phyloP scores from a whole-genome alignment of 1,284 basidiomycete species.

The Tilletia walkeri region DNA sequence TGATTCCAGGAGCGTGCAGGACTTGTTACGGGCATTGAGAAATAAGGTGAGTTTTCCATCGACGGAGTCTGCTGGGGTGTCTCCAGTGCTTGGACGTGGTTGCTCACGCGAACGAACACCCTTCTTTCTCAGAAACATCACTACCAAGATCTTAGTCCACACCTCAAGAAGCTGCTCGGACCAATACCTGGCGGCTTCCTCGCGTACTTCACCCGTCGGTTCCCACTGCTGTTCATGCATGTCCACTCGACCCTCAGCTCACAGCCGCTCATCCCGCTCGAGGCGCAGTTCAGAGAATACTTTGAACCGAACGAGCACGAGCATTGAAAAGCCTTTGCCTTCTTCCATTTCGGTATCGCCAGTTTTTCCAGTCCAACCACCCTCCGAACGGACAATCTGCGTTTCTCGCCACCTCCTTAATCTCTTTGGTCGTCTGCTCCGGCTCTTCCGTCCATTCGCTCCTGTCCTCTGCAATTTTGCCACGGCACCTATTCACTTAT shows the following conservation, averaged over 20 bases:
- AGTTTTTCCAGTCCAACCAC: neutral
- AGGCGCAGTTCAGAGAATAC: constrained; percentile 44
- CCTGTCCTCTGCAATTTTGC: neutral
- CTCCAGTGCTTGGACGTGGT: too few species aligned
- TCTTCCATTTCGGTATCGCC: neutral
- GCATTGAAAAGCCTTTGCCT: neutral
- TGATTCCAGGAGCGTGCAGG: constrained; percentile 83
- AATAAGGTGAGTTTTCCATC: constrained; percentile 72
- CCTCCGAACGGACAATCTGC: neutral
- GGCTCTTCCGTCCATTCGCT: neutral
- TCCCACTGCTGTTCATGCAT: constrained; percentile 84
- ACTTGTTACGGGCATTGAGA: constrained; percentile 83
- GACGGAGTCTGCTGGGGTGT: neutral
- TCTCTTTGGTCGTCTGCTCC: neutral
- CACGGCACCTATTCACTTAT: neutral
- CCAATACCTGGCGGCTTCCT: constrained; percentile 88
- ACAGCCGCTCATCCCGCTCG: constrained; percentile 44
- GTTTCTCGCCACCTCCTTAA: neutral
- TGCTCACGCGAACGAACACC: neutral
- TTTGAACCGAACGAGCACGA: constrained; percentile 24
- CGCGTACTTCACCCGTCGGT: constrained; percentile 86
- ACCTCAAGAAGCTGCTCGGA: constrained; percentile 80
- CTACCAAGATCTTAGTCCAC: constrained; percentile 90
- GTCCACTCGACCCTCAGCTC: constrained; percentile 75
- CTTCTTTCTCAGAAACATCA: constrained; percentile 77